These are phyloP conservation scores for Pterulicium gracile DNA, from an alignment of 1,284 basidiomycete species.

Conservation along the genomic window DNA sequence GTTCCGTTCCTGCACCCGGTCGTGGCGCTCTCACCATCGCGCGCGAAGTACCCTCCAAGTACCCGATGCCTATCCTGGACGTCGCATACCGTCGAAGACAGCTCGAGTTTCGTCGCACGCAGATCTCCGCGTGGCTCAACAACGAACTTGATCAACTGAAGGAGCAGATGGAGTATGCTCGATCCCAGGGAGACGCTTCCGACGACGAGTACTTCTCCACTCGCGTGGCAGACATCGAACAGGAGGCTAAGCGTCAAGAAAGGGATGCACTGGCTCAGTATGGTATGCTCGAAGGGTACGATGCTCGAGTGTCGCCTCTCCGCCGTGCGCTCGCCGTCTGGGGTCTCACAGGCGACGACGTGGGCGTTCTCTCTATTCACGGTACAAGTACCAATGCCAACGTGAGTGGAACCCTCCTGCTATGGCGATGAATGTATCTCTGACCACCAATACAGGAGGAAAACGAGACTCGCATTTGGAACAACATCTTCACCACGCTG, in stretches of 20 bases:
- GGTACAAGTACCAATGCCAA: conserved; percentile 96
- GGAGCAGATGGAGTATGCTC: conserved; percentile 61
- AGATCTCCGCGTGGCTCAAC: conserved; percentile 88
- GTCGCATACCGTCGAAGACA: conserved; percentile 84
- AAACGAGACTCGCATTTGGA: conserved; percentile 97
- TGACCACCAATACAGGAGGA: conserved; percentile 51
- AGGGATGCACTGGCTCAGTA: conserved; percentile 83
- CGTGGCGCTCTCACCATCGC: conserved; percentile 83
- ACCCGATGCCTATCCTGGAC: conserved; percentile 70
- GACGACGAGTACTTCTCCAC: conserved; percentile 64
- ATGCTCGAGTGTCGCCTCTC: conserved; percentile 81
- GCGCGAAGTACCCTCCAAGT: conserved; percentile 67
- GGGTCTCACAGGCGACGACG: conserved; percentile 89
- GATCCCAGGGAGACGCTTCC: conserved; percentile 39
- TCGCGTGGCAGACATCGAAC: conserved; percentile 76
- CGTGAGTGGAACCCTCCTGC: conserved; percentile 24
- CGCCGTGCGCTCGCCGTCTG: conserved; percentile 93
- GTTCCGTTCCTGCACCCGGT: conserved; percentile 90
- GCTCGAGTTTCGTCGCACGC: conserved; percentile 84
- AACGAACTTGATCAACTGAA: conserved; percentile 81
- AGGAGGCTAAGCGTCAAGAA: conserved; percentile 85
- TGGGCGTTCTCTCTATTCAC: conserved; percentile 84
- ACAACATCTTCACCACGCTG: conserved; percentile 84
- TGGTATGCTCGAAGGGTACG: conserved; percentile 88
- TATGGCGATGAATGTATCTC: conserved; percentile 6